Conservation (phyloP, 768 basidiomycete species). For the Phlebiopsis gigantea region DNA sequence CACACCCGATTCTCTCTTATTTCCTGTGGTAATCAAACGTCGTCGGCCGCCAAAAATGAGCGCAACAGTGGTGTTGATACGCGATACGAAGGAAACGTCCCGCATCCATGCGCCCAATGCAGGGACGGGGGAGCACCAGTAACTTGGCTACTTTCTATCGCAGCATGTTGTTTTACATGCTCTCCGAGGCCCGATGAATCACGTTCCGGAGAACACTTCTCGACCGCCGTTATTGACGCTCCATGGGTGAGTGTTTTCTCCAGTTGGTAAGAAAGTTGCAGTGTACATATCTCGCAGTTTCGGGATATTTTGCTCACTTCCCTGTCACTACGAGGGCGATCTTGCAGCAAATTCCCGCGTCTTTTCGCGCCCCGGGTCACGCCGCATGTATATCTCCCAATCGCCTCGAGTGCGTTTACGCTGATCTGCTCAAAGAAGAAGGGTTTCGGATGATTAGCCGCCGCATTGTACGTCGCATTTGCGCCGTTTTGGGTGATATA, state of each 20-base stretch:
- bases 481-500: background rate
- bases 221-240: background rate
- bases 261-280: background rate
- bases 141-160: background rate
- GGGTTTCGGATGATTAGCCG: background rate
- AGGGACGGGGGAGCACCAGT: background rate
- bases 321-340: too few species aligned
- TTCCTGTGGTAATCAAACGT: background rate
- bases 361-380: background rate
- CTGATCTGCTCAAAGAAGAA: background rate
- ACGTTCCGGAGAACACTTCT: background rate
- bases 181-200: background rate
- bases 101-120: background rate
- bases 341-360: background rate
- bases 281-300: background rate
- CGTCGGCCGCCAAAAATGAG: background rate
- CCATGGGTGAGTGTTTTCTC: background rate
- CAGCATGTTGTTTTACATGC: background rate
- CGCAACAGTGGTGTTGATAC: background rate
- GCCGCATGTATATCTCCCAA: background rate
- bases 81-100: background rate
- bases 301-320: too few species aligned
- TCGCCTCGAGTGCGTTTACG: background rate
- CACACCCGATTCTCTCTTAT: background rate
- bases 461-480: background rate